Base-by-base conservation (phyloP, 768 basidiomycete species). In the Goffeauzyma gilvescens region DNA sequence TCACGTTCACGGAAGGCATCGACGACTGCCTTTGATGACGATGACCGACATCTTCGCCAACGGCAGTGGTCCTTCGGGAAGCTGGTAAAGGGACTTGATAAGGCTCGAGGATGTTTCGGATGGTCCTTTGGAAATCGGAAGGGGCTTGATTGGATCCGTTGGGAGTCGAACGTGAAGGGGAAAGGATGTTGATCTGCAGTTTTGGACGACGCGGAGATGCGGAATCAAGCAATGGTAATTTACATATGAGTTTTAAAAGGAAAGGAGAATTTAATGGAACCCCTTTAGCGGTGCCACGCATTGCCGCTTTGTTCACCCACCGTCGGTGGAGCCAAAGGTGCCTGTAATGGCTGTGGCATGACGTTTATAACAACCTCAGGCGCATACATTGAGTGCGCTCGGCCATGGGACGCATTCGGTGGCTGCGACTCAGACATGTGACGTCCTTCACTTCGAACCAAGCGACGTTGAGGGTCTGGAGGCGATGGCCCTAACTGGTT, bases 21-120 rank as follows among this genome's bases (percentile, higher is more conserved):
- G 17, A 13, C 12, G 32, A 12, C 10, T 41, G 44, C 6, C 32
- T 7, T 25, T 41, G 44, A 14, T 44, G 45, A 20, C 35, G 27
- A 9, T 46, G 42, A 22, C 39, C 43, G 27, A 31, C 42, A 23
- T 42, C 37, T 21, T 50, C 52, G 10, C 12, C 27, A 30, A 30
- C 23, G n/a, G 30, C 38, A 3, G 55, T 56, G 1, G 52, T 43
- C 2, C 48, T 48, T 17, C 42, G 15, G 1, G 51, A 44, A 2
- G 34, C 24, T 2, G 54, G 57, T 0, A 55, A 42, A 31, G 57
- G 57, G 31, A 53, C 33, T 23, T 53, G 31, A 33, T 9, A 43
- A n/a, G 26, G 45, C n/a, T 42, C 42, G 38, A 49, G 35, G 23
- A 52, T 48, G 10, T 49, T 51, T 24, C 51, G 27, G 23, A 49